Conservation (phyloP, 2,329 filamentous ascomycete genomes). For the Colletotrichum melonis region DNA sequence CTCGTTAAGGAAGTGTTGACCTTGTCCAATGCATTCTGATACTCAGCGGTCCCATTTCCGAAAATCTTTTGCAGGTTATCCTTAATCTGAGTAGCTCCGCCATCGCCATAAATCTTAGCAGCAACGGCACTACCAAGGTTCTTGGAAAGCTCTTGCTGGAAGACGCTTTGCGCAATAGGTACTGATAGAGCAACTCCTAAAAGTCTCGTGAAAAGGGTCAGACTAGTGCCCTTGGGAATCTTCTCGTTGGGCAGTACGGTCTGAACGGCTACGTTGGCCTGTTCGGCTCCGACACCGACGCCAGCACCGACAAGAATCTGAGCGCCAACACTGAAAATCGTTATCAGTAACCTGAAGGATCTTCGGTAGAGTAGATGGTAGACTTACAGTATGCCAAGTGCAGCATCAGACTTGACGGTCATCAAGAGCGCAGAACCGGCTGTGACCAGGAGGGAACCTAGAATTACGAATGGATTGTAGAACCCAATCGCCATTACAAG, state of each 20-base stretch:
- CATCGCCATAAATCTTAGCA: constrained; percentile 54
- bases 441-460: constrained; percentile 7
- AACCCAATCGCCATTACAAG: constrained; percentile 53
- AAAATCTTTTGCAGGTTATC: neutral
- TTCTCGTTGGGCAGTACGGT: constrained; percentile 54
- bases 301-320: constrained; percentile 55
- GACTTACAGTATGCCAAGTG: neutral
- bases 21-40: constrained; percentile 43
- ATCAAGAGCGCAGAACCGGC: constrained; percentile 5
- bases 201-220: constrained; percentile 57
- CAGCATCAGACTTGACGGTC: neutral
- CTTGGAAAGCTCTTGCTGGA: constrained; percentile 57
- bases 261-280: constrained; percentile 58
- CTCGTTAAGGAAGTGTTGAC: constrained; percentile 67
- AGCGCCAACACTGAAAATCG: constrained; percentile 44
- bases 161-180: constrained; percentile 61
- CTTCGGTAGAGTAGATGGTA: too few species aligned
- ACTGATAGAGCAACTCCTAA: constrained; percentile 61
- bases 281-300: constrained; percentile 55
- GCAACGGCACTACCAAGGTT: constrained; percentile 49
- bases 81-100: constrained; percentile 50
- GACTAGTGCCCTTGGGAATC: constrained; percentile 58
- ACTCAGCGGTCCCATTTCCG: constrained; percentile 43
- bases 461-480: constrained; percentile 55
- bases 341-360: neutral